Evolutionary conservation across 192 early-diverging fungal species (phyloP).

Genomic region (Gaertneriomyces semiglobifer): DNA sequence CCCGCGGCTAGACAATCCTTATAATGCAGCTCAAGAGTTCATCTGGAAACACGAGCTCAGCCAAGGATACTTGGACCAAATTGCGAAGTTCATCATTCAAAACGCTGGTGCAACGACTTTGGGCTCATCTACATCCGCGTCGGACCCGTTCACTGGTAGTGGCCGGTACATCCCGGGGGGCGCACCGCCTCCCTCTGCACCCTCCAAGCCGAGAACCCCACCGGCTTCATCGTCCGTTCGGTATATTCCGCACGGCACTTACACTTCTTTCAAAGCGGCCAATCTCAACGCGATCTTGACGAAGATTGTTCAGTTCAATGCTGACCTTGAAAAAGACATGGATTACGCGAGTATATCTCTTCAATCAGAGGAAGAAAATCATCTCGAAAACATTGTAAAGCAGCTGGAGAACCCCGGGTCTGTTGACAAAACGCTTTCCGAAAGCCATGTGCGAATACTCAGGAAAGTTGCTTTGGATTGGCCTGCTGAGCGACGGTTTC

Average conservation of each 20-base stretch:
- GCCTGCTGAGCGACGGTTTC: constrained; percentile 70
- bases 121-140: constrained; percentile 40
- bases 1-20: constrained; percentile 77
- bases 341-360: constrained; percentile 16
- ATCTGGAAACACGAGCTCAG: constrained; percentile 74
- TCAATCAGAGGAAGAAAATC: not conserved
- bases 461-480: constrained; percentile 59
- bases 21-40: constrained; percentile 87
- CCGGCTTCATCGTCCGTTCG: not conserved
- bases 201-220: not conserved
- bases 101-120: constrained; percentile 70
- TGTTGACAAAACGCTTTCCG: constrained; percentile 33
- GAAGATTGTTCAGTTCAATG: constrained; percentile 74
- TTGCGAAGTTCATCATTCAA: constrained; percentile 89
- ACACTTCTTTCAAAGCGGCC: constrained; percentile 65
- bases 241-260: constrained; percentile 27
- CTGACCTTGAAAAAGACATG: constrained; percentile 36
- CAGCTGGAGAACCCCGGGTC: constrained; percentile 25
- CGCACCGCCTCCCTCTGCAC: not conserved
- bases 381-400: constrained; percentile 22
- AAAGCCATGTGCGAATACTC: constrained; percentile 43
- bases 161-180: constrained; percentile 16
- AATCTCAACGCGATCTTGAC: constrained; percentile 68
- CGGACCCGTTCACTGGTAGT: constrained; percentile 67
- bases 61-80: constrained; percentile 84